Evolutionary conservation across 345 rosid species (phyloP), one percentile per base, ranked within the genome.

Genomic region (Arabis hirsuta): DNA sequence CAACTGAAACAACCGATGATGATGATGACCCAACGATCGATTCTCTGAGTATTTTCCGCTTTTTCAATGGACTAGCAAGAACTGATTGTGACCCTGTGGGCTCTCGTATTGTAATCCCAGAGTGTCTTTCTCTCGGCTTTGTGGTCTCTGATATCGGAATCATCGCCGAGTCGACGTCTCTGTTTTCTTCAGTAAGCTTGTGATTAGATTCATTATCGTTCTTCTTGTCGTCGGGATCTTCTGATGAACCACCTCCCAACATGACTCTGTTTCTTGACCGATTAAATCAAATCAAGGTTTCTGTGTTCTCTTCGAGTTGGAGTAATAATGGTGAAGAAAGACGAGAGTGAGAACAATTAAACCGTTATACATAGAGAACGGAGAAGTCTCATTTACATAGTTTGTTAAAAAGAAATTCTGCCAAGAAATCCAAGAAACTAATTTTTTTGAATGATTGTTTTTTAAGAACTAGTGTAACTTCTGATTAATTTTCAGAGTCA

Each of bases 261-360:
- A 55, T 55, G 3, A 29, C 43, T 55, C 39, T 55, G 61, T 55
- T 55, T 55, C 43, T 32, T 55, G 61, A 32, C 32, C 42, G 24
- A 32, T 55, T 26, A n/a, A 52, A 1, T 34, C 38, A 6, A 34
- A 34, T 6, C 38, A 6, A 34, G 7, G 38, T 7, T 34, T 34
- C 6, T 34, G 38, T 34, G 9, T 34, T 34, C 38, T 34, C 38
- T 34, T 1, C 8, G 2, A 34, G 5, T 29, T 34, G 38, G 38
- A 34, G 6, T 34, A n/a, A 9, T 2, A 55, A 32, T 22, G 16
- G 58, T 27, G 32, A 51, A 51, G 7, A 13, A 51, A 20, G n/a
- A 26, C 14, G 5, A 3, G 51, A 48, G 29, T 27, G 5, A 29
- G 9, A 12, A 27, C 7, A 11, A 2, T 26, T 26, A 26, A 13